Evolutionary conservation across 1,139 yeast genomes (phyloP).

Genomic region (Meyerozyma smithsonii): DNA sequence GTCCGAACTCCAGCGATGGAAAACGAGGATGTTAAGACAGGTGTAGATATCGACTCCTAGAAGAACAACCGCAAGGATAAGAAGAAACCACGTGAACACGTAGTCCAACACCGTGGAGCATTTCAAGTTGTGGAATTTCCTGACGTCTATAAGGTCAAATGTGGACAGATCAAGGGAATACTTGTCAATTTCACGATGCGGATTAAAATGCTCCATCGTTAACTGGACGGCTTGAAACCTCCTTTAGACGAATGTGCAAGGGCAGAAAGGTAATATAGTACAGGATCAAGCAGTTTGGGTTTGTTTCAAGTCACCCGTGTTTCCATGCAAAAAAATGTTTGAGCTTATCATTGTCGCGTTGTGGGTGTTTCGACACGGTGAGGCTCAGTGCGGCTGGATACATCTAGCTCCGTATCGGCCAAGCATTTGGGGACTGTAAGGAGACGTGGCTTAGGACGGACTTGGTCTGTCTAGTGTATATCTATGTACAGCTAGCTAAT

Average conservation of each 20-base stretch:
- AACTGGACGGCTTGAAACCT: too few species aligned
- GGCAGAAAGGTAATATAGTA: background rate
- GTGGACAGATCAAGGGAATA: conserved; percentile 38
- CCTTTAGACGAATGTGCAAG: too few species aligned
- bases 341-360: too few species aligned
- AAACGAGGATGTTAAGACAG: conserved; percentile 68
- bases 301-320: background rate
- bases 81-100: conserved; percentile 44
- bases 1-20: conserved; percentile 66
- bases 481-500: too few species aligned
- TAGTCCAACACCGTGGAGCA: conserved; percentile 53
- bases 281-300: background rate
- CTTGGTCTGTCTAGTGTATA: too few species aligned
- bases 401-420: too few species aligned
- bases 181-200: conserved; percentile 21
- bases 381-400: background rate
- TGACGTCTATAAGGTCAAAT: conserved; percentile 37
- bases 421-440: too few species aligned
- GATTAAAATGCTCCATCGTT: conserved; percentile 9
- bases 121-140: conserved; percentile 50
- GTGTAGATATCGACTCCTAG: conserved; percentile 77
- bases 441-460: too few species aligned
- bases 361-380: background rate
- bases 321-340: background rate
- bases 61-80: conserved; percentile 53